Conservation (phyloP, 495 filamentous ascomycete genomes). For the Aspergillus mulundensis region DNA sequence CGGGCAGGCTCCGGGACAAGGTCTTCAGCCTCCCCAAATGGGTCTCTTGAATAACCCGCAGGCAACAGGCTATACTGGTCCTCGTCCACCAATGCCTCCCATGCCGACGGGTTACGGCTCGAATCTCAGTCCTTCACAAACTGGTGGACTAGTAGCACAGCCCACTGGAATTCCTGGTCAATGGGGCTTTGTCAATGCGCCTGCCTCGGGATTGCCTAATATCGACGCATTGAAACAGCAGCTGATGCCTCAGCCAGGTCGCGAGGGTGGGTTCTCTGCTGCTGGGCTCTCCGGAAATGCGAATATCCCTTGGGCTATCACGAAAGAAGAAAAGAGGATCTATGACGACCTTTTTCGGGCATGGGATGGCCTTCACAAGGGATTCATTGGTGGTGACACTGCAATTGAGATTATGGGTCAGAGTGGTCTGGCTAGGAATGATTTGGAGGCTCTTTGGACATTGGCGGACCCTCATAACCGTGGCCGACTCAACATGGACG, state of each 20-base stretch:
- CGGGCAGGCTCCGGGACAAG: constrained; percentile 35
- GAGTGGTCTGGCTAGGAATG: constrained; percentile 83
- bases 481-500: constrained; percentile 91
- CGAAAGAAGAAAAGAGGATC: constrained; percentile 96
- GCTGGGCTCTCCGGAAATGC: constrained; percentile 87
- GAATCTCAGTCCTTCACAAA: constrained; percentile 61
- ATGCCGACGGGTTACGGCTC: constrained; percentile 83
- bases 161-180: constrained; percentile 96
- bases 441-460: constrained; percentile 93
- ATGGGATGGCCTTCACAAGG: constrained; percentile 94
- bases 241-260: constrained; percentile 96
- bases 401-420: constrained; percentile 98
- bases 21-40: constrained; percentile 44
- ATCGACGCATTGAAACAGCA: constrained; percentile 90
- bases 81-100: constrained; percentile 86
- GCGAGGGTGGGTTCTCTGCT: constrained; percentile 89
- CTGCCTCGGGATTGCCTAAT: constrained; percentile 83
- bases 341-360: constrained; percentile 95
- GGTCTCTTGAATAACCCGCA: constrained; percentile 54
- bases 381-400: constrained; percentile 87
- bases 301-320: constrained; percentile 96
- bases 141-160: constrained; percentile 72
- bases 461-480: constrained; percentile 90
- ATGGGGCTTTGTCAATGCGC: constrained; percentile 96
- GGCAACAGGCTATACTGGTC: constrained; percentile 63